Conservation (phyloP, 2,329 filamentous ascomycete genomes). For the Venturia asperata region DNA sequence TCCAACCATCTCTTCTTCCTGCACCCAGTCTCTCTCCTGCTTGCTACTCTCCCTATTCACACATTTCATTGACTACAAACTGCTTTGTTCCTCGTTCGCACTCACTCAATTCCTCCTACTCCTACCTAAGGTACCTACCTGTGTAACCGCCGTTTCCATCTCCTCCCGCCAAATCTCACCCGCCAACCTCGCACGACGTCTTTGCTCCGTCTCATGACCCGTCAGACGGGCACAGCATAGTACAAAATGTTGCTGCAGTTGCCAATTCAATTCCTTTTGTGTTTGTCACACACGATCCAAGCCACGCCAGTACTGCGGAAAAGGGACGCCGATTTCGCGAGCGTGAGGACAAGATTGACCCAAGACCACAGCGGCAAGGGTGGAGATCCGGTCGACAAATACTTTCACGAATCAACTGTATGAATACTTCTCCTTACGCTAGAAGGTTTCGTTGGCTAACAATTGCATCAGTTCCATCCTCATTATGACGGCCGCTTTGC, state of each 20-base stretch:
- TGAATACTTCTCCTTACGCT: slow-evolving; percentile 18
- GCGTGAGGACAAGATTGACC: slow-evolving; percentile 36
- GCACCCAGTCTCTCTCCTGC: not conserved
- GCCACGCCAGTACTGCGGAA: slow-evolving; percentile 23
- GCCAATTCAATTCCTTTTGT: slow-evolving; percentile 7
- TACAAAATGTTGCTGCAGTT: slow-evolving; percentile 14
- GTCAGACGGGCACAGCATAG: not conserved
- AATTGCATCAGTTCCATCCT: slow-evolving; percentile 39
- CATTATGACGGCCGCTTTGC: slow-evolving; percentile 55
- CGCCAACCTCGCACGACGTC: not conserved
- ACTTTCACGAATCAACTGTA: slow-evolving; percentile 45
- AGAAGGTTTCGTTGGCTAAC: slow-evolving; percentile 12
- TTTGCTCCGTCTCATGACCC: not conserved
- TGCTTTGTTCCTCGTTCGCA: not conserved
- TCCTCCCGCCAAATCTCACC: not conserved
- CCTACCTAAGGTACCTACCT: not conserved
- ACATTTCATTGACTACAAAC: too few relatives aligned
- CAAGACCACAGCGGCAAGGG: slow-evolving; percentile 35
- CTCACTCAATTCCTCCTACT: not conserved
- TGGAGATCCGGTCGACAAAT: slow-evolving; percentile 40
- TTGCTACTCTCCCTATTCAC: not conserved
- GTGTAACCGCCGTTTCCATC: not conserved
- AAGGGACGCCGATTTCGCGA: slow-evolving; percentile 38
- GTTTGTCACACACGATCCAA: not conserved
- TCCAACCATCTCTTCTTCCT: not conserved